These are phyloP conservation scores for Discostella stelligeroides DNA, from an alignment of 108 stramenopile genomes.

Conservation along the genomic window DNA sequence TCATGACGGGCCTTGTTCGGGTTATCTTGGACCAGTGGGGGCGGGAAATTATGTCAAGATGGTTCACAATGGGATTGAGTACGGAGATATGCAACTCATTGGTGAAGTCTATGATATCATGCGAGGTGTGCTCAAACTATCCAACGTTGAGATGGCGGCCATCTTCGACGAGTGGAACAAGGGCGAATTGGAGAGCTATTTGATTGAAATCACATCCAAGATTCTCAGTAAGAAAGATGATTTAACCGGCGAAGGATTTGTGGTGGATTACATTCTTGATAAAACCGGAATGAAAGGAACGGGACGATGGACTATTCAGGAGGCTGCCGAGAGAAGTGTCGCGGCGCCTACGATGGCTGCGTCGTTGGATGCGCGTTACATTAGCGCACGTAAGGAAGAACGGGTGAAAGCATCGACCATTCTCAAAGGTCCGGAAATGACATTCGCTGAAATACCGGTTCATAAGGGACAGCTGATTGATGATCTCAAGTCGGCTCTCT, in stretches of 20 bases:
- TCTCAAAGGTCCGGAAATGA: constrained; percentile 81
- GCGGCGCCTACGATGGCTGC: constrained; percentile 97
- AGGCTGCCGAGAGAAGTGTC: constrained; percentile 96
- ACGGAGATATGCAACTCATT: constrained; percentile 99
- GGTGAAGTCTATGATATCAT: constrained; percentile 96
- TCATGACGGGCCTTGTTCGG: constrained; percentile 92
- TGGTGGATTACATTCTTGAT: constrained; percentile 93
- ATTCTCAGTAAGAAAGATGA: constrained; percentile 92
- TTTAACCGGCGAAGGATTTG: constrained; percentile 70
- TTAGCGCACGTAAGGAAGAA: constrained; percentile 92
- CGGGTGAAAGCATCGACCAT: constrained; percentile 81
- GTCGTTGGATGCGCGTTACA: constrained; percentile 93
- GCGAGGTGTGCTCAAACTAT: constrained; percentile 77
- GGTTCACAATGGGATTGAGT: constrained; percentile 99
- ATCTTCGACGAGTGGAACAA: constrained; percentile 94
- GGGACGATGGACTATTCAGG: constrained; percentile 98
- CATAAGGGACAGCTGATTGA: constrained; percentile 89
- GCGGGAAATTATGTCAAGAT: constrained; percentile 97
- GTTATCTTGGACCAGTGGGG: constrained; percentile 93
- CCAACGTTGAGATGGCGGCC: constrained; percentile 92
- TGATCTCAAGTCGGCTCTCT: constrained; percentile 92
- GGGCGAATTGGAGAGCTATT: constrained; percentile 85
- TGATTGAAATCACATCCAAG: constrained; percentile 97
- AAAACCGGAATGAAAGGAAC: constrained; percentile 99
- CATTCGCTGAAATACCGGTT: constrained; percentile 71